A percentile compares a stretch with the other conserved stretches of the same genome.
These are phyloP conservation scores for Auricularia heimuer DNA, from an alignment of 768 basidiomycete genomes.

Conservation along the genomic window DNA sequence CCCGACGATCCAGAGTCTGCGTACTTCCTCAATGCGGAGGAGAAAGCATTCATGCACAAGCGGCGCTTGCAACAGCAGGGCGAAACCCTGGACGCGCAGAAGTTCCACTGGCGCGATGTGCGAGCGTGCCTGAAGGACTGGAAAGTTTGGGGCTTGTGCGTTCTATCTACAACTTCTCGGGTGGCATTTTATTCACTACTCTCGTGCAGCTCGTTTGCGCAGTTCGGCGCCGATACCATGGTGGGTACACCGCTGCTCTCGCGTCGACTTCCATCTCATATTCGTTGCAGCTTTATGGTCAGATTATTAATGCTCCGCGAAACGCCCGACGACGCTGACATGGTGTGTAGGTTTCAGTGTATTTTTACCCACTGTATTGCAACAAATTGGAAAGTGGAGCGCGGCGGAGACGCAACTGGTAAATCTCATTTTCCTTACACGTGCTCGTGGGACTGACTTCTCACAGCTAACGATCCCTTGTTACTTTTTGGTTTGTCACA, in stretches of 20 bases:
- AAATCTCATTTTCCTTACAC: neutral
- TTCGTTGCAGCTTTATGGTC: too few species aligned
- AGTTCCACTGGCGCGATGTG: conserved; percentile 9
- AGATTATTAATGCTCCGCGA: too few species aligned
- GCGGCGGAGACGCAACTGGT: neutral
- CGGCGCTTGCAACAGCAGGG: conserved; percentile 4
- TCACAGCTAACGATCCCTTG: neutral
- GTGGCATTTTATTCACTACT: neutral
- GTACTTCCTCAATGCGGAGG: conserved; percentile 1
- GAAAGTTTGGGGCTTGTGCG: conserved; percentile 4
- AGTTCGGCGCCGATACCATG: conserved; percentile 9
- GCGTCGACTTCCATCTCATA: neutral
- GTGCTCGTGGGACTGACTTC: neutral
- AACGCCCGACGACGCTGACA: too few species aligned
- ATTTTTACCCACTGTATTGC: conserved; percentile 7
- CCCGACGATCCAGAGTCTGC: conserved; percentile 6
- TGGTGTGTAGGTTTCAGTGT: conserved; percentile 3
- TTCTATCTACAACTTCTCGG: neutral
- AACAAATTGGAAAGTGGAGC: conserved; percentile 2
- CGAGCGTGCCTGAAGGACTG: neutral
- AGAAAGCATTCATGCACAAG: neutral
- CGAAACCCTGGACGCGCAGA: conserved; percentile 6
- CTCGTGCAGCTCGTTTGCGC: conserved; percentile 2
- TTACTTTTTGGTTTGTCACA: neutral
- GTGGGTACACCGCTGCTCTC: neutral